Base-by-base conservation (phyloP, 148 eudicot species). In the Chenopodium formosanum region DNA sequence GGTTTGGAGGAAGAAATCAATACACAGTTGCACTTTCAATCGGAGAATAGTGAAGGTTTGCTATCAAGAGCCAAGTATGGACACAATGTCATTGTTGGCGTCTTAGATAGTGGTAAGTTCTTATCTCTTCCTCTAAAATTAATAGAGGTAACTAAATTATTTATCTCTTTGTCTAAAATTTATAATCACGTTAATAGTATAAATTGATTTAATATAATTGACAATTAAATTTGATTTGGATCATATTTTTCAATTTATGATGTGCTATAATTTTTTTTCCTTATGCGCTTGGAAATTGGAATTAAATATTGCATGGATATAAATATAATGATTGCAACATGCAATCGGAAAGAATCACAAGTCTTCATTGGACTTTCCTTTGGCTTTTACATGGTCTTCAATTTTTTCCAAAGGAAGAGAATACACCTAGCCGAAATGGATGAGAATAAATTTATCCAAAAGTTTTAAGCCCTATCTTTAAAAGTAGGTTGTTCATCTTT, bases 71-170 rank as follows among this genome's bases (percentile, higher is more conserved):
- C 98, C 12, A 87, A 82, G 76, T 94, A 91, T 83, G 98, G 98
- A 0, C 88, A 84, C 70, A 86, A 88, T 52, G 89, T 94, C 83
- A 84, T 94, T 29, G 88, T 91, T 87, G 98, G 97, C 6, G 80
- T 92, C 69, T 50, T 94, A n/a, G 98, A 94, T 76, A 91, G 82
- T 78, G 98, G 98, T 94, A 88, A 63, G 8, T 40, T 47, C 7
- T 22, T 67, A 63, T 32, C 47, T 56, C 65, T 20, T 6, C 7
- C 0, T 40, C 44, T 37, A 37, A 37, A 37, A 37, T 37, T 37
- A 37, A 37, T 37, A 32, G 34, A 1, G 34, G 2, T 32, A 32
- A 32, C 2, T 32, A 32, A 32, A 32, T 32, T 53, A 25, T 16
- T 0, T 12, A 4, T 13, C 40, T 44, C 53, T 7, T 7, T 10